Evolutionary conservation across 768 basidiomycete species (phyloP), one percentile per base, ranked within the genome.

Genomic region (Pisolithus tinctorius): DNA sequence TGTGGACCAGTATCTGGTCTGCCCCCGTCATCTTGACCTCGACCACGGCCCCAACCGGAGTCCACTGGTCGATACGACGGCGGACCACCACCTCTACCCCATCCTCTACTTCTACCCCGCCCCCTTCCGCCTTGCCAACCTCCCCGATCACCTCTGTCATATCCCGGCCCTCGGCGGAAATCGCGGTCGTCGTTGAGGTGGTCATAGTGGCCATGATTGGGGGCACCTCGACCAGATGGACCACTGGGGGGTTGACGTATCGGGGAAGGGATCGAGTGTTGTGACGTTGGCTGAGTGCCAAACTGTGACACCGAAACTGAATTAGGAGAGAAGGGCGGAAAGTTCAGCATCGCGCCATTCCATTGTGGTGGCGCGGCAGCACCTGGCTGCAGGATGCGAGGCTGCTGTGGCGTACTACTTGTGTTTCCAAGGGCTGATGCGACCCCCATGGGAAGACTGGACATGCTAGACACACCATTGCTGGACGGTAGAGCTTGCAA

Each of bases 11-110:
- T 55, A 9, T 66, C 64, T 64, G 64, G 63, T 14, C 60, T 34
- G 4, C 34, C 62, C 5, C 56, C 48, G 27, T 50, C 53, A 13
- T 47, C 49, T 4, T 64, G 48, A 10, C 50, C 55, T n/a, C 69
- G 65, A 51, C 68, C 67, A 41, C 79, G 73, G 42, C 77, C 76
- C 82, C 82, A 84, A 1, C 81, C 80, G 30, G 79, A 73, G 58
- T 86, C 84, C 16, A 76, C 67, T 34, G 79, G 67, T 39, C 72
- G 60, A 39, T 69, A 71, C 29, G 63, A 58, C 36, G 34, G 34
- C 13, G 34, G 34, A 34, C 69, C 60, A 13, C 67, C 63, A 2
- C 61, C 53, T 26, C 66, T 54, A 13, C 68, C 64, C 34, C 66
- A 57, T 1, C 66, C 60, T 5, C 70, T 47, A 2, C 64, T 60